Base-by-base conservation (phyloP, 163 green algal species). In the Chloromonas sp. region DNA sequence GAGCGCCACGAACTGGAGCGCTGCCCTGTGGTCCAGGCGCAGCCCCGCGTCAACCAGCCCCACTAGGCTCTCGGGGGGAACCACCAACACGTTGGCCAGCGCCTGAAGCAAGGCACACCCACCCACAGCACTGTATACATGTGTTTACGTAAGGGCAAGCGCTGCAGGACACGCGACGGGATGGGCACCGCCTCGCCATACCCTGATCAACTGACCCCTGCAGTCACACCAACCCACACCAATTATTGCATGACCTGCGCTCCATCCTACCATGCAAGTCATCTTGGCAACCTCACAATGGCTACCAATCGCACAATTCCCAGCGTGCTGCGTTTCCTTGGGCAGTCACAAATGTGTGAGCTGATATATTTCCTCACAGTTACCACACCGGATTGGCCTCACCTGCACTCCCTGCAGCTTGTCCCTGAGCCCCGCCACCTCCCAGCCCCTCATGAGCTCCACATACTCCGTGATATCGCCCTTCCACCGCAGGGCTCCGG, bases 401-500 rank as follows among this genome's bases (percentile, higher is more conserved):
- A 85, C 83, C 83, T 81, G 71, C 60, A 79, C 15, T 2, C 58
- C 58, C 59, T 83, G 60, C 59, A 87, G 58, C 66, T 84, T 81
- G 3, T 81, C 70, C 66, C 76, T 3, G 36, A 86, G 61, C 57
- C n/a, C 60, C 0, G 66, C 36, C 2, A 76, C 57, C 14, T 71
- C 70, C 70, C 78, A 81, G 58, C 58, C 79, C 15, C 62, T 83
- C 13, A 90, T 71, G 13, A 87, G 87, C 70, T 92, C 92, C 0
- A 87, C 87, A 78, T 96, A 97, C 82, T 96, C 94, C 0, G 85
- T 88, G 76, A 98, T 85, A 82, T 98, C 95, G 2, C 93, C 90
- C 87, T 95, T 97, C 89, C 94, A 94, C 60, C 92, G 88, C 82
- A 98, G 90, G 66, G 94, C 95, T 11, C 95, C 95, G 70, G 88